These are phyloP conservation scores for Pichia sp. DNA, from an alignment of 1,139 yeast species.

Conservation along the genomic window DNA sequence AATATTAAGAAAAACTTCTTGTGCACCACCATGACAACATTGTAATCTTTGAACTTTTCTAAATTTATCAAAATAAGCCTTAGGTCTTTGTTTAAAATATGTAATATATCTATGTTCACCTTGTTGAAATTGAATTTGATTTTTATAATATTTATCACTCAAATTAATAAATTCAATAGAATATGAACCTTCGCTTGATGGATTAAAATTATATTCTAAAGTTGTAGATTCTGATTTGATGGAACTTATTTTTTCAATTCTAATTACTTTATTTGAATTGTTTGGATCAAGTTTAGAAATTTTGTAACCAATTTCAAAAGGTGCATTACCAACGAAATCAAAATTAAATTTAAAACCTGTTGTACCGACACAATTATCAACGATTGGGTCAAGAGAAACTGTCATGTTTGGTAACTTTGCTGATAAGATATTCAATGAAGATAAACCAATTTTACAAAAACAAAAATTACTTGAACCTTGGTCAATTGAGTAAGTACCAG, in stretches of 20 bases:
- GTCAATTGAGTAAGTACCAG: slow-evolving; percentile 59
- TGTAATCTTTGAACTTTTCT: slow-evolving; percentile 18
- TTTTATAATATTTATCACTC: slow-evolving; percentile 48
- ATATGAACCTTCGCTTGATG: slow-evolving; percentile 76
- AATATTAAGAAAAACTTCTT: slow-evolving; percentile 47
- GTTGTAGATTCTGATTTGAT: slow-evolving; percentile 24
- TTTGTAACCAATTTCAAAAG: slow-evolving; percentile 61
- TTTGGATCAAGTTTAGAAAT: slow-evolving; percentile 47
- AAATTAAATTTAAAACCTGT: slow-evolving; percentile 71
- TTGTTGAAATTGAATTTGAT: slow-evolving; percentile 33
- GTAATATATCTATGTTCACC: slow-evolving; percentile 43
- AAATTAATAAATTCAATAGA: slow-evolving; percentile 60
- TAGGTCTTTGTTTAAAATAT: slow-evolving; percentile 46
- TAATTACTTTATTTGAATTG: slow-evolving; percentile 27
- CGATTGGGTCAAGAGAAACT: slow-evolving; percentile 53
- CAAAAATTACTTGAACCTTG: slow-evolving; percentile 57
- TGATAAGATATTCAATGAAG: slow-evolving; percentile 20
- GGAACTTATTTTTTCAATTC: slow-evolving; percentile 32
- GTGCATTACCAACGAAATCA: slow-evolving; percentile 71
- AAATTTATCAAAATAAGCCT: slow-evolving; percentile 30
- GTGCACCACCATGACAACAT: slow-evolving; percentile 39
- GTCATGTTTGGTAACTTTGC: slow-evolving; percentile 44
- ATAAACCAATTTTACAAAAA: slow-evolving; percentile 39
- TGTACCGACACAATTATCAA: slow-evolving; percentile 88
- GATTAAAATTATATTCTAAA: slow-evolving; percentile 58